Conservation (phyloP, 768 basidiomycete species). For the Boletus rubescentipes region DNA sequence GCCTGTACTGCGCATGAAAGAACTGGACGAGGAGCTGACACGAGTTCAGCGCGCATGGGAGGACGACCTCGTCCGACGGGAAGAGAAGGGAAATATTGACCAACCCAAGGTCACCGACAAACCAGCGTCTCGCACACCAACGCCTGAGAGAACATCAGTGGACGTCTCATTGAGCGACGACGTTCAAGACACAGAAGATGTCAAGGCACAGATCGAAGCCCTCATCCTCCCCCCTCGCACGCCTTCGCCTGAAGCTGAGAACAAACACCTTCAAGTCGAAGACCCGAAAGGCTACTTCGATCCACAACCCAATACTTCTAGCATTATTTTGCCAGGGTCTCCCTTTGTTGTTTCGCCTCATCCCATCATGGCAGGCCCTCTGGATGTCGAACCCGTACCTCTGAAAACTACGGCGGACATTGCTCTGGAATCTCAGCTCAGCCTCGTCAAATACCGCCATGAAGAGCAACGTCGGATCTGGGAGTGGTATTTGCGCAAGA, state of each 20-base stretch:
- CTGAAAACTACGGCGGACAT: conserved; percentile 72
- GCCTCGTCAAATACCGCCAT: conserved; percentile 72
- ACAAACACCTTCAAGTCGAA: conserved; percentile 28
- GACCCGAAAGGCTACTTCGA: conserved; percentile 46
- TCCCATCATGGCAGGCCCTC: conserved; percentile 23
- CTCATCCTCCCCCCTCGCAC: conserved; percentile 40
- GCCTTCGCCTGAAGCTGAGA: conserved; percentile 36
- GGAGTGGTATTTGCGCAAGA: conserved; percentile 94
- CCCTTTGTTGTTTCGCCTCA: conserved; percentile 34
- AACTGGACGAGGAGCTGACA: conserved; percentile 76
- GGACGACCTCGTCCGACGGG: conserved; percentile 78
- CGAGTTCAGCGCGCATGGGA: conserved; percentile 77
- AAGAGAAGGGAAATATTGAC: conserved; percentile 51
- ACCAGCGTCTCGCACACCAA: conserved; percentile 28
- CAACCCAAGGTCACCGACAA: conserved; percentile 15
- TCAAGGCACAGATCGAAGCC: conserved; percentile 68
- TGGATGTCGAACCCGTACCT: conserved; percentile 40
- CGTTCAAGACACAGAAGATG: conserved; percentile 43
- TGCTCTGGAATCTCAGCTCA: conserved; percentile 66
- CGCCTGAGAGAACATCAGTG: conserved; percentile 24
- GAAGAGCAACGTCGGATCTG: conserved; percentile 87
- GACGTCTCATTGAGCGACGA: conserved; percentile 6
- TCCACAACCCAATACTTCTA: conserved; percentile 30
- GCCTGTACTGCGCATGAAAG: conserved; percentile 84
- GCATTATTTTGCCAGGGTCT: conserved; percentile 30